phyloP scores from a whole-genome alignment of 75 land plant genomes.

The Cryptomeria japonica region DNA sequence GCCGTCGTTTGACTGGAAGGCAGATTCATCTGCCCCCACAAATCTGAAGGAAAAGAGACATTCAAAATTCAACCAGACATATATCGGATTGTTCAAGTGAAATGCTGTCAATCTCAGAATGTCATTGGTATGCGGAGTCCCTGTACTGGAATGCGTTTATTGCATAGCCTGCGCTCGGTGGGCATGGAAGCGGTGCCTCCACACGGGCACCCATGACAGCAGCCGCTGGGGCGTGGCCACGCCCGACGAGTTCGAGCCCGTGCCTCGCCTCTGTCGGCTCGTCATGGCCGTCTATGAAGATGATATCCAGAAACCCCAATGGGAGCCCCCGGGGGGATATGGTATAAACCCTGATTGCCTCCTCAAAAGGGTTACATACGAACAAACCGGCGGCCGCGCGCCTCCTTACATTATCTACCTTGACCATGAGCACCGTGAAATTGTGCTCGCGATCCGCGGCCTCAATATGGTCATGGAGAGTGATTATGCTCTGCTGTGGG shows the following conservation, averaged over 20 bases:
- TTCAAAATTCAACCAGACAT: too few species aligned
- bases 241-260: slow-evolving; percentile 33
- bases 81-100: neutral
- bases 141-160: slow-evolving; percentile 28
- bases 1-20: too few species aligned
- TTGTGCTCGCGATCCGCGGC: slow-evolving; percentile 50
- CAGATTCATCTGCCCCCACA: too few species aligned
- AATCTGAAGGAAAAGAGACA: too few species aligned
- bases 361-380: slow-evolving; percentile 14
- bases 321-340: slow-evolving; percentile 45
- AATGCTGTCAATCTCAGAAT: slow-evolving; percentile 7
- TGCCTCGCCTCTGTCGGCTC: slow-evolving; percentile 37
- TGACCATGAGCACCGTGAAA: slow-evolving; percentile 35
- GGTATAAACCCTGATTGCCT: neutral
- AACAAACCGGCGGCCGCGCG: slow-evolving; percentile 20
- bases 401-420: slow-evolving; percentile 55
- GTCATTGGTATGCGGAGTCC: slow-evolving; percentile 33
- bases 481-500: slow-evolving; percentile 46
- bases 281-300: slow-evolving; percentile 38
- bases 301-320: slow-evolving; percentile 21
- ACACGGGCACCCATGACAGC: slow-evolving; percentile 28
- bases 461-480: slow-evolving; percentile 39
- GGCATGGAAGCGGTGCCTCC: slow-evolving; percentile 41
- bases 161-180: slow-evolving; percentile 32
- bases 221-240: slow-evolving; percentile 23